Evolutionary conservation across 176 grass and related monocot genomes (phyloP), one percentile per base, ranked within the genome.

Genomic region (Eragrostis nindensis): DNA sequence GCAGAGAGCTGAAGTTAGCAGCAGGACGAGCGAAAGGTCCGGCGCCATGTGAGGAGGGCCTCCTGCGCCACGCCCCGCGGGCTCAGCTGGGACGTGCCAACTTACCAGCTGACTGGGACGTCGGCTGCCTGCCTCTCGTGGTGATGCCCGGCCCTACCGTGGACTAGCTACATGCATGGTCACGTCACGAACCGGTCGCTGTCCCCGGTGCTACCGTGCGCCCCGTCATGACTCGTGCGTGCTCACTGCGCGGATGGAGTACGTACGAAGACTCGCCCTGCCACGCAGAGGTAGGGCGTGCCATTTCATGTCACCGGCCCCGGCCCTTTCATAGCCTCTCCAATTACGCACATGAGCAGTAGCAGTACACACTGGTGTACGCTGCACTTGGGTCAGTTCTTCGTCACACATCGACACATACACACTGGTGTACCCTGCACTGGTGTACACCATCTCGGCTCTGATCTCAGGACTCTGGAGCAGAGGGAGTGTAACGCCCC

Each of bases 101-200:
- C 26, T 11, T 14, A 32, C 5, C 32, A 45, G 81, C 36, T 62
- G 25, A n/a, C 42, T 44, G 42, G 42, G 42, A 44, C 42, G 42
- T 8, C 42, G 42, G 6, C 42, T 15, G 65, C 32, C 49, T 24
- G 25, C 62, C 18, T 67, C 61, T 0, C 59, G n/a, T 10, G 40
- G 17, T 55, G 17, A 54, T 54, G 5, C 11, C 3, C 40, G 8
- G 60, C 14, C 84, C 61, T 46, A 66, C 39, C 69, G 61, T 80
- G 77, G 70, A 80, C 77, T 74, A 68, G n/a, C n/a, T n/a, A n/a
- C n/a, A n/a, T n/a, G n/a, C 29, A 29, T 43, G 39, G 84, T 74
- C 84, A 40, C 70, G 30, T 80, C 70, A 24, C 56, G 63, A 59
- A 42, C 44, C 11, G 5, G 21, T 40, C 68, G 42, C 68, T 56